A percentile compares a stretch with the other conserved stretches of the same genome.
Conservation (phyloP, 2,329 filamentous ascomycete genomes). For the Pseudocercospora musae region DNA sequence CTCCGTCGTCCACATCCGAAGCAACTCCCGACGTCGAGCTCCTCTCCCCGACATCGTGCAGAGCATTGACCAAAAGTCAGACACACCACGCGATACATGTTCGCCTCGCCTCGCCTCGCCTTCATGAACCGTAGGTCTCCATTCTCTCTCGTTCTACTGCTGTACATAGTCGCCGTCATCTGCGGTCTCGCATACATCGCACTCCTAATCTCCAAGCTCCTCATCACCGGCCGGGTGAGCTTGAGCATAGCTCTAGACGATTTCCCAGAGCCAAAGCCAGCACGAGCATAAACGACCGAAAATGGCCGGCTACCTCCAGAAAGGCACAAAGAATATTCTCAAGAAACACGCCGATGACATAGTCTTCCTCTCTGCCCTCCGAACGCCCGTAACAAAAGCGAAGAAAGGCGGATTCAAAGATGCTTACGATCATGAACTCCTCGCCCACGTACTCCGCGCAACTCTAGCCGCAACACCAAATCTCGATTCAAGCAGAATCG, state of each 20-base stretch:
- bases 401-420: conserved; percentile 82
- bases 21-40: not conserved
- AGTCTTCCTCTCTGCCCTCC: conserved; percentile 85
- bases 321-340: conserved; percentile 71
- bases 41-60: not conserved
- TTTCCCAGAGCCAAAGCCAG: not conserved
- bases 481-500: conserved; percentile 64
- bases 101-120: not conserved
- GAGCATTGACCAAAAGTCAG: conserved; percentile 1
- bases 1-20: too few species aligned
- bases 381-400: conserved; percentile 79
- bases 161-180: not conserved
- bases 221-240: conserved; percentile 3
- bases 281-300: not conserved
- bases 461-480: conserved; percentile 70
- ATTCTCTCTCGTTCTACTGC: not conserved
- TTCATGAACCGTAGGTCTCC: conserved; percentile 8
- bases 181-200: not conserved
- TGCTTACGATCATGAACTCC: conserved; percentile 85
- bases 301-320: conserved; percentile 31
- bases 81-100: not conserved
- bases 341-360: conserved; percentile 76
- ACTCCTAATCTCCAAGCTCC: not conserved
- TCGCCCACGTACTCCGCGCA: conserved; percentile 63
- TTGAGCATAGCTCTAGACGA: conserved; percentile 4